phyloP scores from a whole-genome alignment of 306 rosid species.

The Quercus dentata region DNA sequence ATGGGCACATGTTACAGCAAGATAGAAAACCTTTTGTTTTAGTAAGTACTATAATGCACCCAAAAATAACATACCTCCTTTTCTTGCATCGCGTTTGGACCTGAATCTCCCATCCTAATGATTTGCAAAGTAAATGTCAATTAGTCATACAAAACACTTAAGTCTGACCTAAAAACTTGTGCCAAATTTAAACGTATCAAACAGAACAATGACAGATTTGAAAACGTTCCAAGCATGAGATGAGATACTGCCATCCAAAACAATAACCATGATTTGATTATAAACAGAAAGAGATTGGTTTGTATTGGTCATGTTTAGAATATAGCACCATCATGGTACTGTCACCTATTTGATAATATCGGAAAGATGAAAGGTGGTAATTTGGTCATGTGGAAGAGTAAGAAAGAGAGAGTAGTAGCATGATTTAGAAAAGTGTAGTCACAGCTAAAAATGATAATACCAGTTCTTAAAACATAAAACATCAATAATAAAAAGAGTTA shows the following conservation, averaged over 20 bases:
- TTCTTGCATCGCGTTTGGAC: conserved; percentile 94
- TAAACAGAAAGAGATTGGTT: background rate
- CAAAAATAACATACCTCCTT: conserved; percentile 62
- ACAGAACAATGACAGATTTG: background rate
- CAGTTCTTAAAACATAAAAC: conserved; percentile 6
- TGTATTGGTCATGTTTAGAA: too few species aligned
- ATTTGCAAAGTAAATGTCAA: conserved; percentile 29
- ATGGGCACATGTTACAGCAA: too few species aligned
- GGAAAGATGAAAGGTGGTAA: too few species aligned
- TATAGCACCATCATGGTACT: too few species aligned
- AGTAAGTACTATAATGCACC: conserved; percentile 3
- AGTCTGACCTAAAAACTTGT: conserved; percentile 10
- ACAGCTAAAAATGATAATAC: background rate
- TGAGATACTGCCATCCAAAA: background rate
- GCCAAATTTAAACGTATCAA: conserved; percentile 14
- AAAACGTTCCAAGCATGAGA: background rate
- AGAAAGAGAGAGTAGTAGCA: too few species aligned
- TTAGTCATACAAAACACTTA: conserved; percentile 17
- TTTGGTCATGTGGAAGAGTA: too few species aligned
- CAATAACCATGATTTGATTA: background rate
- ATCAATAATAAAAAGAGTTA: conserved; percentile 19
- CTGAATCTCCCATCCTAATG: conserved; percentile 97
- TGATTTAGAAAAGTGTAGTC: background rate
- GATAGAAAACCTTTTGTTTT: background rate
- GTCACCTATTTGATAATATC: too few species aligned